phyloP scores from a whole-genome alignment of 495 filamentous ascomycete genomes.

The Daldinia decipiens region DNA sequence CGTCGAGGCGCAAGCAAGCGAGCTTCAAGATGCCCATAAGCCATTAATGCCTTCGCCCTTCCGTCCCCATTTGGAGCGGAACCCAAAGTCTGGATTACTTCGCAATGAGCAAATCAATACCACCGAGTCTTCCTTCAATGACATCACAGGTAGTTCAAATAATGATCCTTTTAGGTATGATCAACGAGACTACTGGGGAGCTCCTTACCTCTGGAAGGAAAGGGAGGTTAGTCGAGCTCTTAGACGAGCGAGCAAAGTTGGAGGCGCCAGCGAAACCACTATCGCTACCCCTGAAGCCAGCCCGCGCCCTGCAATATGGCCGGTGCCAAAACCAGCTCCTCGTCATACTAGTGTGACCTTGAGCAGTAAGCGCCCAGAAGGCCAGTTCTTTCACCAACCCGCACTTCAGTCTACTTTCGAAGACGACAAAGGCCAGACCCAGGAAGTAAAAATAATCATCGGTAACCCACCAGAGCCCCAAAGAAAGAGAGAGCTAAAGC shows the following conservation, averaged over 20 bases:
- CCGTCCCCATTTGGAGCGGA: not conserved
- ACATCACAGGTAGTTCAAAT: slow-evolving; percentile 4
- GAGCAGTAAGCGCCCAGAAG: not conserved
- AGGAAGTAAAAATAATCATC: slow-evolving; percentile 6
- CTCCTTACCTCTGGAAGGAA: slow-evolving; percentile 22
- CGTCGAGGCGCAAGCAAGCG: slow-evolving; percentile 36
- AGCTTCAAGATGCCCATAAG: slow-evolving; percentile 11
- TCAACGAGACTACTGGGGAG: slow-evolving; percentile 9
- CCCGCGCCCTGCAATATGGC: not conserved
- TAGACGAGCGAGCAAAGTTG: slow-evolving; percentile 19
- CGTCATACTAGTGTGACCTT: not conserved
- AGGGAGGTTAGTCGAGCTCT: slow-evolving; percentile 40
- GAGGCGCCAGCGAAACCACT: slow-evolving; percentile 9
- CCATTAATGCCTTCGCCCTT: slow-evolving; percentile 15
- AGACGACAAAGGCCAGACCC: not conserved
- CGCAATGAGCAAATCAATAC: slow-evolving; percentile 28
- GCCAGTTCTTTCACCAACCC: not conserved
- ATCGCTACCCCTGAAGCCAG: slow-evolving; percentile 15
- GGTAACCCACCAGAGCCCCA: not conserved
- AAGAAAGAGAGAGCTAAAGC: not conserved
- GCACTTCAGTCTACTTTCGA: not conserved
- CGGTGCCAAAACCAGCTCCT: not conserved
- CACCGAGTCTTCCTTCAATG: slow-evolving; percentile 4
- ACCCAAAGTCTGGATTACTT: slow-evolving; percentile 19
- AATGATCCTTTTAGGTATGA: slow-evolving; percentile 27